Percentiles rank a stretch among this genome's conserved stretches.
Evolutionary conservation across 768 basidiomycete genomes (phyloP).

Genomic region (Strobilomyces confusus): DNA sequence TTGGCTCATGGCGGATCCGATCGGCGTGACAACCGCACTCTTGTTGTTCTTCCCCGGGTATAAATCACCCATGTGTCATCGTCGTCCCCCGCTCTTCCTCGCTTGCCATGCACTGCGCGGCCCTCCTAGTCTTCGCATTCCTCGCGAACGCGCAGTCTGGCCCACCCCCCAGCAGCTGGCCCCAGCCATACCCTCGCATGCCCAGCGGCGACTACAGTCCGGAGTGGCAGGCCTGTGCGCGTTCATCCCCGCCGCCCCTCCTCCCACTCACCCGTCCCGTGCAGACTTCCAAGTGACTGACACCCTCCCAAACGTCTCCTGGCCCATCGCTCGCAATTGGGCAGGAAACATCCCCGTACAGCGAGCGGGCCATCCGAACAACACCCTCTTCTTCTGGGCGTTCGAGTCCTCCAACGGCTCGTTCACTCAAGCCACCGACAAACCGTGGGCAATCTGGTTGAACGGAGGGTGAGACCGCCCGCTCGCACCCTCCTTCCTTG

Average conservation of each 20-base stretch:
- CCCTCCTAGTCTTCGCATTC: conserved; percentile 3
- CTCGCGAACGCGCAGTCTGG: conserved; percentile 22
- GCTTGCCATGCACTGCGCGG: conserved; percentile 18
- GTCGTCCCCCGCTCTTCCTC: no score
- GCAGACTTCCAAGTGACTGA: conserved; percentile 59
- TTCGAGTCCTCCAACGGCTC: conserved; percentile 57
- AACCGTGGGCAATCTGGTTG: conserved; percentile 73
- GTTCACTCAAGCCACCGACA: conserved; percentile 40
- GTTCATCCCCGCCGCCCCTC: neutral
- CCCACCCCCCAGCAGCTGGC: conserved; percentile 32
- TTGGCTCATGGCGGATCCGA: no score
- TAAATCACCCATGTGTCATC: conserved; percentile 7
- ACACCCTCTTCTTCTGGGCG: conserved; percentile 65
- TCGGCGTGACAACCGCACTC: no score
- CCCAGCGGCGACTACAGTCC: conserved; percentile 46
- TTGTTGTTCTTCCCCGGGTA: no score
- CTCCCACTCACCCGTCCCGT: neutral
- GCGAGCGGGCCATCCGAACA: conserved; percentile 54
- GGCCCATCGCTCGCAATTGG: conserved; percentile 46
- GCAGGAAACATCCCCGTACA: conserved; percentile 65
- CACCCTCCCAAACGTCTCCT: conserved; percentile 58
- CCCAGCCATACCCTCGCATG: conserved; percentile 41
- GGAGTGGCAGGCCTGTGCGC: conserved; percentile 60
- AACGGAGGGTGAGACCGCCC: conserved; percentile 66
- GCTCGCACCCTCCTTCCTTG: neutral